A percentile compares a stretch with the other conserved stretches of the same genome.
These are phyloP conservation scores for Leishmania major DNA, from an alignment of 208 protist species.

Conservation along the genomic window DNA sequence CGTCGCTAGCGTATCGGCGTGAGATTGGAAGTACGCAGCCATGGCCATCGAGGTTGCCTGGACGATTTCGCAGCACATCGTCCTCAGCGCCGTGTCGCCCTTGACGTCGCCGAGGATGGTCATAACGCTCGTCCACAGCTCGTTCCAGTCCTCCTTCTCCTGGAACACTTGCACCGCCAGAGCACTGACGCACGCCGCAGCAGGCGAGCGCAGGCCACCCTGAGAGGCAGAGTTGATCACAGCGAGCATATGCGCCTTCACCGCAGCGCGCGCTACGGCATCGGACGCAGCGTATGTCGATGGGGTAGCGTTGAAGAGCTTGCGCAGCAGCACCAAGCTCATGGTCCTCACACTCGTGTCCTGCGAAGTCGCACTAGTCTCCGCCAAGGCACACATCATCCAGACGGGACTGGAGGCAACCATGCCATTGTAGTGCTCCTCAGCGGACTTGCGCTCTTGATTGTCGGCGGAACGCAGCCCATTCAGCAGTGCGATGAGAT, in stretches of 20 bases:
- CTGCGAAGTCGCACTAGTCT: constrained; percentile 54
- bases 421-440: constrained; percentile 71
- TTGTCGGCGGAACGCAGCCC: constrained; percentile 70
- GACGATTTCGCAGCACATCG: constrained; percentile 83
- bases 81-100: constrained; percentile 52
- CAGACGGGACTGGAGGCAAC: constrained; percentile 41
- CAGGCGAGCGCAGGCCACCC: constrained; percentile 52
- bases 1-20: constrained; percentile 39
- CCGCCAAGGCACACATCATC: constrained; percentile 68
- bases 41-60: constrained; percentile 52
- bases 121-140: constrained; percentile 82
- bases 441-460: constrained; percentile 62
- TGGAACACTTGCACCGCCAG: constrained; percentile 67
- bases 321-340: constrained; percentile 72
- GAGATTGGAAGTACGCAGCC: constrained; percentile 51
- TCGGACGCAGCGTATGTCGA: constrained; percentile 56
- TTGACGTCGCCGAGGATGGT: constrained; percentile 51
- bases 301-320: constrained; percentile 63
- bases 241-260: constrained; percentile 62
- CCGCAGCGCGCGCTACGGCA: constrained; percentile 44
- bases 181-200: constrained; percentile 76
- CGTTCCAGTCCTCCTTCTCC: constrained; percentile 66
- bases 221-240: constrained; percentile 62
- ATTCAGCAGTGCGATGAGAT: constrained; percentile 50
- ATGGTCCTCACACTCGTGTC: constrained; percentile 52